Evolutionary conservation across 23 red algal species (phyloP).

Genomic region (Cyanidium caldarium): DNA sequence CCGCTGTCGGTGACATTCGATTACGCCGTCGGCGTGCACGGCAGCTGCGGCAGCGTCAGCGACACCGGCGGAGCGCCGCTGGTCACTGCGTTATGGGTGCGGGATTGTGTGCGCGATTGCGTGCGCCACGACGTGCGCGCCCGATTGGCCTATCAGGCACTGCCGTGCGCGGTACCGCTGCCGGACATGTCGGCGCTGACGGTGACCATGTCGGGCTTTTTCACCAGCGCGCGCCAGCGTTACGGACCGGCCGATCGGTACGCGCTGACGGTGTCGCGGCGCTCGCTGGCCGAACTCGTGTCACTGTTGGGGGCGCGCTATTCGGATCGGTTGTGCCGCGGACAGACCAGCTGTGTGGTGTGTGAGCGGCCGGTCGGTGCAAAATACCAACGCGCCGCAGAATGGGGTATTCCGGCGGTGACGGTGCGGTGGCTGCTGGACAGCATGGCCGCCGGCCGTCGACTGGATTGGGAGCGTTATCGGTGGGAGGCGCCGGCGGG

Average conservation of each 20-base stretch:
- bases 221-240: background rate
- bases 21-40: background rate
- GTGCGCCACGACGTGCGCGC: background rate
- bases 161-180: background rate
- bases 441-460: background rate
- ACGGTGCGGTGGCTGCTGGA: background rate
- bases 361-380: background rate
- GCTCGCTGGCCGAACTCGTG: background rate
- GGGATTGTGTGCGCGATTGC: background rate
- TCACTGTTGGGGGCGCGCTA: background rate
- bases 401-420: background rate
- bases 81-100: background rate
- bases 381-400: background rate
- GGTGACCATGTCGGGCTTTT: background rate
- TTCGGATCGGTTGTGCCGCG: background rate
- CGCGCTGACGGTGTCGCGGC: background rate
- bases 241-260: background rate
- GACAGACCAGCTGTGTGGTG: background rate
- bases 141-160: background rate
- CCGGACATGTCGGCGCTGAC: background rate
- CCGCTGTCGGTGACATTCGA: background rate
- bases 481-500: background rate
- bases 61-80: background rate
- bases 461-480: background rate
- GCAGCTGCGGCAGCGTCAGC: background rate